phyloP scores from a whole-genome alignment of 371 early-diverging fungal species.

The Actinomortierella ambigua region DNA sequence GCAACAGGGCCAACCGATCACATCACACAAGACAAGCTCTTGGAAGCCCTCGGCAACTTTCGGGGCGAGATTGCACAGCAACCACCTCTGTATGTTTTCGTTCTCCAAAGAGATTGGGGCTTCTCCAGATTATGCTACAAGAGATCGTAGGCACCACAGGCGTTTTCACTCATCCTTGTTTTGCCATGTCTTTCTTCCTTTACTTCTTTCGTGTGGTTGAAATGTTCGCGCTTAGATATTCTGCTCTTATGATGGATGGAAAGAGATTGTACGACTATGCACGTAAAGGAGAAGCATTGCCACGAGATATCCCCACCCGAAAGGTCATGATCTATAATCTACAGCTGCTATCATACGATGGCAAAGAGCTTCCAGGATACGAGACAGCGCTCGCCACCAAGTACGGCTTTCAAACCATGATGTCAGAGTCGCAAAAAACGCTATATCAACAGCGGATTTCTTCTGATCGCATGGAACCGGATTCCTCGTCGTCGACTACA shows the following conservation, averaged over 20 bases:
- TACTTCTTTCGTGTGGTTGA: background rate
- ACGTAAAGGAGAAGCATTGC: conserved; percentile 45
- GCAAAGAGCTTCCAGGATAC: too few species aligned
- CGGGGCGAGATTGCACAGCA: conserved; percentile 53
- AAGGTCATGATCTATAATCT: conserved; percentile 40
- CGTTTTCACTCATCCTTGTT: too few species aligned
- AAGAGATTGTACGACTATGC: conserved; percentile 66
- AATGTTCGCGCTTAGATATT: conserved; percentile 41
- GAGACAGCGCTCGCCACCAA: too few species aligned
- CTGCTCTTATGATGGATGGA: conserved; percentile 60
- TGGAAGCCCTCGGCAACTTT: conserved; percentile 43
- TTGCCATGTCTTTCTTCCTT: background rate
- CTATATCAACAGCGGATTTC: too few species aligned
- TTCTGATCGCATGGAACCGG: background rate
- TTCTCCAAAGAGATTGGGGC: too few species aligned
- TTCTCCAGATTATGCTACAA: too few species aligned
- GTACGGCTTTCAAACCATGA: too few species aligned
- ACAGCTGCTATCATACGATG: conserved; percentile 33
- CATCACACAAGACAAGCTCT: conserved; percentile 46
- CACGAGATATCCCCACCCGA: conserved; percentile 42
- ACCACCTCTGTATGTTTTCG: conserved; percentile 57
- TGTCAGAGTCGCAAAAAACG: too few species aligned
- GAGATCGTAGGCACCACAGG: too few species aligned
- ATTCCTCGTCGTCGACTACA: conserved; percentile 1
- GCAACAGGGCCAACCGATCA: conserved; percentile 17